A percentile compares a stretch with the other conserved stretches of the same genome.
Evolutionary conservation across 176 grass and related monocot species (phyloP).

Genomic region (Chloris gayana): DNA sequence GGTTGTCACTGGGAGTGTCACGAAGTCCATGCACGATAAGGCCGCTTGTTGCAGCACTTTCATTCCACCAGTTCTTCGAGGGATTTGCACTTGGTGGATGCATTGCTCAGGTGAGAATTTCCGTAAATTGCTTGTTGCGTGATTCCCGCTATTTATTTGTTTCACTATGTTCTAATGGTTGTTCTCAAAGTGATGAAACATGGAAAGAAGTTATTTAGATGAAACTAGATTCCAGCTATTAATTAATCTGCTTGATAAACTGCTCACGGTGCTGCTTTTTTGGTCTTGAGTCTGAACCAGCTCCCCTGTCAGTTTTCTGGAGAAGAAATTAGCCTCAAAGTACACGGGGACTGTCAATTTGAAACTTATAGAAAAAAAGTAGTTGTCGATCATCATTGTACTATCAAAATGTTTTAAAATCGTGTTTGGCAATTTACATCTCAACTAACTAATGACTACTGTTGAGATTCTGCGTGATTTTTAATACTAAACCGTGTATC

Average conservation of each 20-base stretch:
- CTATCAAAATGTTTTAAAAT: conserved; percentile 3
- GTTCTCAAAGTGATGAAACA: background rate
- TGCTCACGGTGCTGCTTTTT: background rate
- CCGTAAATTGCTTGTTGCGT: background rate
- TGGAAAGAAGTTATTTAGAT: background rate
- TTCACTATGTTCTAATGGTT: background rate
- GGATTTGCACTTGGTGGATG: conserved; percentile 84
- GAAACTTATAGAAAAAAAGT: background rate
- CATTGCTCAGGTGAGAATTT: conserved; percentile 73
- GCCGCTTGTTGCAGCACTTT: conserved; percentile 67
- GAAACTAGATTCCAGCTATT: background rate
- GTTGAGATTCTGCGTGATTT: background rate
- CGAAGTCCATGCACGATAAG: conserved; percentile 74
- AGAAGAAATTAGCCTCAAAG: background rate
- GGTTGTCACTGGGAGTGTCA: conserved; percentile 81
- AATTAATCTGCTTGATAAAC: background rate
- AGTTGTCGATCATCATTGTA: background rate
- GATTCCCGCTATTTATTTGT: background rate
- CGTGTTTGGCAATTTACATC: background rate
- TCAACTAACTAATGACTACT: background rate
- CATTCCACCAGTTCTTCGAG: conserved; percentile 97
- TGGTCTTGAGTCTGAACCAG: background rate
- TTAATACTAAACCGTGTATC: background rate
- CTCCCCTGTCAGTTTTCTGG: conserved; percentile 2
- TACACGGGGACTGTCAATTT: background rate